Base-by-base conservation (phyloP, 495 filamentous ascomycete species). In the Pseudevernia furfuracea region DNA sequence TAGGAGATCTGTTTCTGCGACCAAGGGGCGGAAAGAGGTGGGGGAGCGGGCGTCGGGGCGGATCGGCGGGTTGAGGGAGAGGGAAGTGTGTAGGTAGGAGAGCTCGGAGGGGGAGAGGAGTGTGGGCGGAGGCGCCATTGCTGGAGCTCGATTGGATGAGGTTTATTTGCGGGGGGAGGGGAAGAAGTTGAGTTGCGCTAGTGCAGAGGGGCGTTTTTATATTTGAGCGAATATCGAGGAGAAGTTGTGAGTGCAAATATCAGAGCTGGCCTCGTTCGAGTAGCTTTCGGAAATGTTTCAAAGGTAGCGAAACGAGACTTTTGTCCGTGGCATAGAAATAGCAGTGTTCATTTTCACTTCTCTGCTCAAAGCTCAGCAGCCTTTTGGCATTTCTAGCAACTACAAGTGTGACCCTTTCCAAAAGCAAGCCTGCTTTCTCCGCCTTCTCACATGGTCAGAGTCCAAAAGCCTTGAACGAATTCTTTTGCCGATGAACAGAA, bases 81-180 rank as follows among this genome's bases (percentile, higher is more conserved):
- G 91, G 6, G 94, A 94, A 61, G 86, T 83, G 83, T 92, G 92
- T 57, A 97, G 86, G 81, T 96, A 98, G 73, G 92, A 90, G 69
- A 97, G 90, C 76, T 98, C 95, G 68, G 94, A 90, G 48, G 92
- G 92, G 28, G 92, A 96, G 76, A 98, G 86, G 69, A 65, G 49
- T 12, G 67, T 65, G 17, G 65, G 61, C 15, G 37, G 39, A 3
- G 48, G 25, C 34, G 61, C 52, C 52, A 55, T 55, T 5, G 28
- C n/a, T 55, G 28, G 52, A 9, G 5, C 1, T 30, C 7, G 14
- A 4, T 32, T 53, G 11, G 28, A 12, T 30, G 49, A 12, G 41
- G 41, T 21, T 44, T 17, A 3, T 44, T 44, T 44, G 41, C 19
- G 15, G 49, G 49, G 49, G 25, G 28, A 11, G n/a, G 25, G 11